Percentiles rank a stretch among this genome's conserved stretches.
Evolutionary conservation across 2,329 filamentous ascomycete species (phyloP).

Genomic region (Penicillium sp.): DNA sequence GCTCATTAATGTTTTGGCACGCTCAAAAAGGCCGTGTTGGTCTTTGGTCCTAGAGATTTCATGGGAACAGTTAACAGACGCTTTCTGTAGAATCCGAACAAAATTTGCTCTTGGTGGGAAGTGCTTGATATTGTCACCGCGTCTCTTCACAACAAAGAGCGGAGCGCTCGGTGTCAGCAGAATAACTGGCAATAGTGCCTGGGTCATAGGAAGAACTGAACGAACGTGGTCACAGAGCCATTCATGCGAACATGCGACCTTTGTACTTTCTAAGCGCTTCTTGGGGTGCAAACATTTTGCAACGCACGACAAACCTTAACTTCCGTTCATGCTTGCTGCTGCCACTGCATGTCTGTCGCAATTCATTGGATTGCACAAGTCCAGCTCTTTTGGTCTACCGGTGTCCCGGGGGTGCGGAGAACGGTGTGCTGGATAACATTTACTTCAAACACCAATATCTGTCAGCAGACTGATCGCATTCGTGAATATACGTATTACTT

Average conservation of each 20-base stretch:
- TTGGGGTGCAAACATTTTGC: constrained; percentile 25
- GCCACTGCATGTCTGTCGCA: constrained; percentile 24
- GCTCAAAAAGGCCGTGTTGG: constrained; percentile 16
- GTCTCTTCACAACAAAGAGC: too few species aligned
- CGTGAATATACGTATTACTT: too few species aligned
- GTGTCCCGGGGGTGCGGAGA: constrained; percentile 11
- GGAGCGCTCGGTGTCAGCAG: not conserved
- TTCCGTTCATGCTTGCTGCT: constrained; percentile 23
- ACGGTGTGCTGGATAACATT: constrained; percentile 21
- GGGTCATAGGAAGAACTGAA: constrained; percentile 20
- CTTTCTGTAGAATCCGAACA: constrained; percentile 22
- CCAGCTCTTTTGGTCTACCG: constrained; percentile 11
- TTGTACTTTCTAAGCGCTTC: constrained; percentile 19
- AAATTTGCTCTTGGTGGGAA: constrained; percentile 20
- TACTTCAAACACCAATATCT: too few species aligned
- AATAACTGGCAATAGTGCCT: constrained; percentile 19
- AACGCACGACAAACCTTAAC: constrained; percentile 24
- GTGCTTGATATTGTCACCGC: too few species aligned
- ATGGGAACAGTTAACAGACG: constrained; percentile 11
- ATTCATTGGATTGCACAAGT: constrained; percentile 24
- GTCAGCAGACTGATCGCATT: too few species aligned
- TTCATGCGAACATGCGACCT: constrained; percentile 18
- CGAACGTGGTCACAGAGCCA: constrained; percentile 20
- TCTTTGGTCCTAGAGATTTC: constrained; percentile 13
- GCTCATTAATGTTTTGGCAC: constrained; percentile 11